Evolutionary conservation across 192 early-diverging fungal genomes (phyloP), one percentile per base, ranked within the genome.

Genomic region (Gamsiella multidivaricata): DNA sequence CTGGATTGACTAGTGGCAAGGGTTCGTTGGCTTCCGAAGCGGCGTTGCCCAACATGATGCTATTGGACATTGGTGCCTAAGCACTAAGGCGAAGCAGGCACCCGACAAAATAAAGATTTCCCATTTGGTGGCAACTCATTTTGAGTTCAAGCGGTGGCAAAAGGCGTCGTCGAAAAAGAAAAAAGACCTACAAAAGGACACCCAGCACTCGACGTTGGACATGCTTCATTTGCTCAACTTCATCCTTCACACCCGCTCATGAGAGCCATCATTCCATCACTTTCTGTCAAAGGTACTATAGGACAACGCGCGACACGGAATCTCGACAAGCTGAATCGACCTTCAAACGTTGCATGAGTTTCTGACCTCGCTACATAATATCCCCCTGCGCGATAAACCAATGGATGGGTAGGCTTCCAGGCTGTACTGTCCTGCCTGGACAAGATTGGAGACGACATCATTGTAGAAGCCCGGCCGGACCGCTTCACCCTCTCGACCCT

Each of bases 391-490:
- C 33, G 18, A 57, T n/a, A 57, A n/a, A 2, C 25, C 6, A 6
- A 18, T 14, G 32, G 12, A 3, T 3, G 17, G 26, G 20, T 51
- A 86, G 84, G 85, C 15, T 88, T 89, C 60, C 83, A 84, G 59
- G 78, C 76, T 41, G 83, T 89, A 5, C 61, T 91, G 31, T 81
- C 88, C 59, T 88, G 88, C 50, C 76, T 91, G 20, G 62, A 72
- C 59, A 87, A 86, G 47, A 86, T 90, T 33, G 88, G 91, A 45
- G 84, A 88, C 26, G 87, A 90, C 39, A 81, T 91, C 28, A 85
- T 87, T 36, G 81, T 91, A 23, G 87, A 88, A 42, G 85, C 89
- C 17, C 78, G 79, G 31, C 65, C 82, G 6, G 75, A 85, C 50
- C 84, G 84, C 47, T 70, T 89, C 22, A 46, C 67, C 39, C 82